Conservation (phyloP, 805 yeast species). For the Monosporozyma yasuniensis region DNA sequence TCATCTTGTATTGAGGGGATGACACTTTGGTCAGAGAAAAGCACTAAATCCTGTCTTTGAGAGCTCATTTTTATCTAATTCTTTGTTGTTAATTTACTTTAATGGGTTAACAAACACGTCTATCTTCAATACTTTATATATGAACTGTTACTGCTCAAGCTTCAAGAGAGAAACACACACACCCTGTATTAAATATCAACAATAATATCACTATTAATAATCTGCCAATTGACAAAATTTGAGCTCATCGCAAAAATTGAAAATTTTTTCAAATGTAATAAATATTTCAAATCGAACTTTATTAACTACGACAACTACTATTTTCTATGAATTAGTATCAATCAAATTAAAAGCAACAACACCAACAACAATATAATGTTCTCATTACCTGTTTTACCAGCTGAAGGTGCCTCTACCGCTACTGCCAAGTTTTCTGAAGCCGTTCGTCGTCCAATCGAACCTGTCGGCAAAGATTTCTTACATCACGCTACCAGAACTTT, state of each 20-base stretch:
- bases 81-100: too few species aligned
- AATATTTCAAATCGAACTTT: background rate
- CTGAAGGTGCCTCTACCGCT: conserved; percentile 44
- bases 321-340: background rate
- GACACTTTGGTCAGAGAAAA: conserved; percentile 45
- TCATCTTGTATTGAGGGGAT: conserved; percentile 15
- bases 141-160: too few species aligned
- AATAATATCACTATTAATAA: background rate
- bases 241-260: conserved; percentile 4
- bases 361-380: conserved; percentile 12
- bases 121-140: too few species aligned
- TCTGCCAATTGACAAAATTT: background rate
- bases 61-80: background rate
- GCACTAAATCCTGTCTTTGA: conserved; percentile 44
- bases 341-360: background rate
- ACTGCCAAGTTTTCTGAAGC: conserved; percentile 47
- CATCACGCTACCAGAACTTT: conserved; percentile 95
- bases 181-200: background rate
- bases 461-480: conserved; percentile 90
- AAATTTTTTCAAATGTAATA: background rate
- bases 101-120: too few species aligned
- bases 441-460: conserved; percentile 79
- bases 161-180: too few species aligned
- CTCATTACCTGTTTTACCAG: conserved; percentile 41
- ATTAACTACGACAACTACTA: background rate